Base-by-base conservation (phyloP, 2,329 filamentous ascomycete species). In the Gnomoniopsis smithogilvyi region DNA sequence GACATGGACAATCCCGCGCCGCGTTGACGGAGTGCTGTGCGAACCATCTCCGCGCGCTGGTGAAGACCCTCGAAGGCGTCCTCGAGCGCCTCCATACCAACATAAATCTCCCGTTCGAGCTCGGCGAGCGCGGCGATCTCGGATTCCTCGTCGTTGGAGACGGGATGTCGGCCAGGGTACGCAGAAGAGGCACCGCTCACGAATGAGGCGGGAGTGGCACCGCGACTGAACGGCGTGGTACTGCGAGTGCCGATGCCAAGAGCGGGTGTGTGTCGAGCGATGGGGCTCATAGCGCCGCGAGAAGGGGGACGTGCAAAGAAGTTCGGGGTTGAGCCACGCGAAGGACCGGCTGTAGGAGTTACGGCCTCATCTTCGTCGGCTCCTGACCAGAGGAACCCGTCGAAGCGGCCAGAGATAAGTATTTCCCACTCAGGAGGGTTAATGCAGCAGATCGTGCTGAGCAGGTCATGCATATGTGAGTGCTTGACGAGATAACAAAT, bases 371-470 rank as follows among this genome's bases (percentile, higher is more conserved):
- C 78, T 26, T 83, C 81, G 55, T 97, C 93, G 7, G 91, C 92
- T 22, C 94, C 94, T 48, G 92, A 96, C 86, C 94, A 96, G 21
- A 61, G 80, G 74, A 98, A 98, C 3, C 94, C 94, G 69, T 97
- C 93, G 67, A 98, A 98, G 30, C 94, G 89, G 30, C 94, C 94
- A 0, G 94, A 97, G 4, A 89, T 91, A 14, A 98, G 80, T 57
- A 98, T 96, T 63, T 97, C 94, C 94, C 94, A 98, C 73, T 98
- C 94, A n/a, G 91, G 90, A 50, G 87, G 84, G 69, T 89, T 95
- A 66, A 98, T 95, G 54, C 93, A 91, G 38, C 90, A 88, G 52
- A 97, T 81, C 0, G 94, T 96, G 45, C 91, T 87, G 3, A 98
- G 84, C 34, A 96, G 86, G 68, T 95, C 89, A 71, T 98, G 94